Conservation (phyloP, 1,284 basidiomycete species). For the Apiotrichum siamense region DNA sequence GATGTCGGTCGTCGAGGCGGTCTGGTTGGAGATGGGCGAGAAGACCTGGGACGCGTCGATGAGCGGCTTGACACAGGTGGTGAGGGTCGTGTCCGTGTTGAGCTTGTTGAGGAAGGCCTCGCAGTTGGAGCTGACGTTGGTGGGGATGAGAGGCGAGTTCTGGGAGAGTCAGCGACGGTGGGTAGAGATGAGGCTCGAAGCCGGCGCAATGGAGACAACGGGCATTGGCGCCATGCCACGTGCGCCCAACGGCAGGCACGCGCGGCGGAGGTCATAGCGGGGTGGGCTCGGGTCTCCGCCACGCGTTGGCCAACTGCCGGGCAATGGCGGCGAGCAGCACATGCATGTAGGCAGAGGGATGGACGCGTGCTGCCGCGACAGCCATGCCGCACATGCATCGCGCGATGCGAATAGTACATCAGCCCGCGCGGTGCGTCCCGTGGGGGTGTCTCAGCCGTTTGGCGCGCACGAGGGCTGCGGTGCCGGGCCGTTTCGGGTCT, state of each 20-base stretch:
- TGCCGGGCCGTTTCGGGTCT: no score
- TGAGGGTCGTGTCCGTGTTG: conserved; percentile 57
- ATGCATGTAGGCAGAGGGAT: no score
- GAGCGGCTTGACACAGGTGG: conserved; percentile 61
- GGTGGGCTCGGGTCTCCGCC: not conserved
- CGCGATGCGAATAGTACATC: no score
- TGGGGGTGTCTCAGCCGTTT: no score
- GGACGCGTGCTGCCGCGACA: no score
- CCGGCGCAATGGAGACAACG: not conserved
- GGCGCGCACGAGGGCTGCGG: no score
- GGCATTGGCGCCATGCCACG: no score
- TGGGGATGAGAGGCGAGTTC: conserved; percentile 47
- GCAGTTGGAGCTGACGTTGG: conserved; percentile 59
- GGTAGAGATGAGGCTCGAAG: not conserved
- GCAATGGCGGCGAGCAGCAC: no score
- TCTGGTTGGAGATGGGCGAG: conserved; percentile 54
- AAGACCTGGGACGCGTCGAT: conserved; percentile 59
- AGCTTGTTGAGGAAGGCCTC: conserved; percentile 57
- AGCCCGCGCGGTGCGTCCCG: no score
- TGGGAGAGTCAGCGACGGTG: not conserved
- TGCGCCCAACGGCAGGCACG: no score
- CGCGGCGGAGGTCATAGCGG: not conserved
- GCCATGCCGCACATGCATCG: no score
- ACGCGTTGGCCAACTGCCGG: no score
- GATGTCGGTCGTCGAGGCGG: conserved; percentile 53